Conservation (phyloP, 1,284 basidiomycete species). For the Megacollybia platyphylla region DNA sequence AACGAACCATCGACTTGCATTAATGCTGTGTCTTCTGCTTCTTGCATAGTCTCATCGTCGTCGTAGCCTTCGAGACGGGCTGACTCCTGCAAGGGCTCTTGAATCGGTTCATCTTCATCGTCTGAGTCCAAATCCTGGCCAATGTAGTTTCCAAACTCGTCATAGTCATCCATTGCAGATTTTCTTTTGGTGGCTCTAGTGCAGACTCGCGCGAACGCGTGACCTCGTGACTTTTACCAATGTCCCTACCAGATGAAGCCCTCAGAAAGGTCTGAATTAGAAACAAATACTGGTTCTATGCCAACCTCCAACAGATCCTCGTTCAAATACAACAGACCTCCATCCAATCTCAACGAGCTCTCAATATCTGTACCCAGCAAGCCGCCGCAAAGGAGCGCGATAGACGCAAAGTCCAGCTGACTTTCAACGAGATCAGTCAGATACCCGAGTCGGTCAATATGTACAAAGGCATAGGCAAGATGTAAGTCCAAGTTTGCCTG, state of each 20-base stretch:
- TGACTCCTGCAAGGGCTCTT: slow-evolving; percentile 24
- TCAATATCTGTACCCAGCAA: slow-evolving; percentile 65
- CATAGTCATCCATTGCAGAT: slow-evolving; percentile 79
- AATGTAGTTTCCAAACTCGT: slow-evolving; percentile 94
- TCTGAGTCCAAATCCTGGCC: slow-evolving; percentile 88
- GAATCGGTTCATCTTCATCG: slow-evolving; percentile 56
- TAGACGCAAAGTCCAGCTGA: slow-evolving; percentile 77
- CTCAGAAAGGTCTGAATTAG: slow-evolving; percentile 4
- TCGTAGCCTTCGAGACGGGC: slow-evolving; percentile 69
- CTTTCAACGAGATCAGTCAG: slow-evolving; percentile 60
- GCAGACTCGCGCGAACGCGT: too few species aligned
- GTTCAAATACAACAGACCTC: slow-evolving; percentile 84
- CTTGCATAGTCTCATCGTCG: slow-evolving; percentile 47
- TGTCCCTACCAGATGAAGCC: slow-evolving; percentile 13
- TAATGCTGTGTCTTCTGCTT: slow-evolving; percentile 43
- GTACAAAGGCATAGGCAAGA: slow-evolving; percentile 88
- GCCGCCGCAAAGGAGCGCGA: slow-evolving; percentile 72
- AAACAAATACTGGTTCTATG: not conserved
- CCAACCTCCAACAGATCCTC: slow-evolving; percentile 50
- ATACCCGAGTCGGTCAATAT: slow-evolving; percentile 62
- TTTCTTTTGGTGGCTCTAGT: slow-evolving; percentile 20
- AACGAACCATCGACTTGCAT: slow-evolving; percentile 75
- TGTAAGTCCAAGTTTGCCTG: slow-evolving; percentile 36
- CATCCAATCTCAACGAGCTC: slow-evolving; percentile 66
- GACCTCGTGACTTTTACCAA: slow-evolving; percentile 4